Base-by-base conservation (phyloP, 768 basidiomycete genomes). In the Tylopilus rubrobrunneus region DNA sequence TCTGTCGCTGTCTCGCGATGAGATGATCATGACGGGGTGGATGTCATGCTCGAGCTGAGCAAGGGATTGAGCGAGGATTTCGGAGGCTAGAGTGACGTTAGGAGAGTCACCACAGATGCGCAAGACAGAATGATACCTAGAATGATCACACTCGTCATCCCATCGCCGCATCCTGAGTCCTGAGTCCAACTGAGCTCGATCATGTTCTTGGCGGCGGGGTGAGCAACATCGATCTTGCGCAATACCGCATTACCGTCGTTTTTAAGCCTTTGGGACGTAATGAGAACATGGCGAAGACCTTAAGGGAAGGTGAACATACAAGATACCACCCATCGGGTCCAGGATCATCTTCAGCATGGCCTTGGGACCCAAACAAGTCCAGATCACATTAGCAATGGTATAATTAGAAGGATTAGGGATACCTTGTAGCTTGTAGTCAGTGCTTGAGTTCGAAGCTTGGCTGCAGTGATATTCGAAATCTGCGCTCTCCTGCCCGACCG, bases 301-400 rank as follows among this genome's bases (percentile, higher is more conserved):
- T 3, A 1, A 15, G 23, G 42, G 33, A 39, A 1, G 49, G 40
- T 37, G 47, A 31, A 77, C 85, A 50, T 54, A 97, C 96, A 98
- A 67, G 62, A 99, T 98, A 49, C 97, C 97, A 49, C 97, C 97
- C 97, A 99, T 98, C 1, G 95, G 95, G 74, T 98, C 96, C 42
- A 98, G 74, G 62, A 98, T 97, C 97, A 99, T 98, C 79, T 98
- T 99, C 49, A 98, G 76, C 97, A 98, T 98, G 39, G 97, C 86
- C 67, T 97, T 96, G 1, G 97, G 96, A 1, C 95, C 97, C 34
- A 98, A 72, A 81, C 97, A 98, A 57, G 96, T 98, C 57, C 96
- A 73, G 63, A 98, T 98, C 5, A 99, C 95, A 78, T 98, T 97
- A 57, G 96, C 93, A 1, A 98, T 94, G 9, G 93, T 97, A 93